phyloP scores from a whole-genome alignment of 371 early-diverging fungal genomes.

The Syncephalastrum contaminatum region DNA sequence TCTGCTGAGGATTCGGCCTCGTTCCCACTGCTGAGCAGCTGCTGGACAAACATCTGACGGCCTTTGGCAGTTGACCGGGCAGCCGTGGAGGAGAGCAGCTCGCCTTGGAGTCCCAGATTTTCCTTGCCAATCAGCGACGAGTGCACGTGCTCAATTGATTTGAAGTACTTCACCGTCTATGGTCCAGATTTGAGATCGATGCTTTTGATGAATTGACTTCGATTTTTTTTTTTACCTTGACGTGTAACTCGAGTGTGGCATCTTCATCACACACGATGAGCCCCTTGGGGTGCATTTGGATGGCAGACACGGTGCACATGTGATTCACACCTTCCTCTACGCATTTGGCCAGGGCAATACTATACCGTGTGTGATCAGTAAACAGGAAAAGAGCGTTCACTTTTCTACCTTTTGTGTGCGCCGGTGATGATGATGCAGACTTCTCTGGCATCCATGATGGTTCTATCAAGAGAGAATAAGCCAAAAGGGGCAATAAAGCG shows the following conservation, averaged over 20 bases:
- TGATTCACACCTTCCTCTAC: slow-evolving; percentile 87
- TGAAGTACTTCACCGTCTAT: slow-evolving; percentile 83
- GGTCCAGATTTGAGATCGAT: not conserved
- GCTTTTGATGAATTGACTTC: not conserved
- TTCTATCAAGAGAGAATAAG: slow-evolving; percentile 44
- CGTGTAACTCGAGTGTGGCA: slow-evolving; percentile 85
- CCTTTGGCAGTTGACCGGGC: slow-evolving; percentile 4
- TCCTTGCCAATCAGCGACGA: slow-evolving; percentile 77
- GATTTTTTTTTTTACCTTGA: slow-evolving; percentile 52
- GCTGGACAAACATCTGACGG: slow-evolving; percentile 9
- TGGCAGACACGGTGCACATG: slow-evolving; percentile 93
- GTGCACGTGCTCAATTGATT: slow-evolving; percentile 86
- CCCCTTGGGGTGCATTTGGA: slow-evolving; percentile 86
- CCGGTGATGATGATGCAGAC: slow-evolving; percentile 86
- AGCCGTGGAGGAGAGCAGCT: slow-evolving; percentile 11
- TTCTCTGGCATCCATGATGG: slow-evolving; percentile 86
- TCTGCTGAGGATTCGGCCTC: slow-evolving; percentile 4
- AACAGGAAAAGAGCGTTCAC: not conserved
- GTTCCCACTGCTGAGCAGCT: slow-evolving; percentile 9
- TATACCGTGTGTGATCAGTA: not conserved
- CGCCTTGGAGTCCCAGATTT: slow-evolving; percentile 76
- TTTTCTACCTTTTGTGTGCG: slow-evolving; percentile 61
- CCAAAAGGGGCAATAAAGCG: not conserved
- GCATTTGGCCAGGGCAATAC: slow-evolving; percentile 79
- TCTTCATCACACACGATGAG: slow-evolving; percentile 91